phyloP scores from a whole-genome alignment of 2,329 filamentous ascomycete genomes.

The Periglandula ipomoeae region DNA sequence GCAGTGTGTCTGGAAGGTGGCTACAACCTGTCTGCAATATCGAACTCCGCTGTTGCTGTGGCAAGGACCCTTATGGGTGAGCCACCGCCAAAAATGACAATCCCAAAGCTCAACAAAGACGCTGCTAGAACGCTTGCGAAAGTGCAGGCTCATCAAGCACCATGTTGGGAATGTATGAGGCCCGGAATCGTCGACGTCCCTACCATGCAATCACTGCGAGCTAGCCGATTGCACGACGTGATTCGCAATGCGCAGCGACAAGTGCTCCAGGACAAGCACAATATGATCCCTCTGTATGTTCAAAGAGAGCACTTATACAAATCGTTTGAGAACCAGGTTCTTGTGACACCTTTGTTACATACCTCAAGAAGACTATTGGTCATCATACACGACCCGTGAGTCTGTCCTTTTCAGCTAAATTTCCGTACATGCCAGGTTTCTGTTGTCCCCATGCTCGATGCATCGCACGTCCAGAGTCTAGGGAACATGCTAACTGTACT shows the following conservation, averaged over 20 bases:
- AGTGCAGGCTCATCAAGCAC: conserved; percentile 52
- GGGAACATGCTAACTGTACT: neutral
- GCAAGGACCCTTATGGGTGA: conserved; percentile 93
- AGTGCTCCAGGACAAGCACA: conserved; percentile 59
- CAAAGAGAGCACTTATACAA: conserved; percentile 63
- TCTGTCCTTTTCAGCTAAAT: no score
- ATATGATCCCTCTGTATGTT: conserved; percentile 74
- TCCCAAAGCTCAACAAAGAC: conserved; percentile 48
- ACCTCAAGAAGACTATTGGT: conserved; percentile 62
- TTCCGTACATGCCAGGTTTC: no score
- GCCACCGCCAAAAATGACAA: conserved; percentile 57
- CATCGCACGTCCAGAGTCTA: no score
- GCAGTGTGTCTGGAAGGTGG: conserved; percentile 92
- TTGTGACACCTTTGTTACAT: conserved; percentile 67
- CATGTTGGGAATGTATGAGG: conserved; percentile 84
- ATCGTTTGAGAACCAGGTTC: conserved; percentile 77
- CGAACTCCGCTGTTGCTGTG: conserved; percentile 83
- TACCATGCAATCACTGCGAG: conserved; percentile 41
- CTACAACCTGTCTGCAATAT: conserved; percentile 90
- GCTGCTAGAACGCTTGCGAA: conserved; percentile 47
- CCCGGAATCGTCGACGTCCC: conserved; percentile 51
- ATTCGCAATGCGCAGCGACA: conserved; percentile 70
- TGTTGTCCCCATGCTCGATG: no score
- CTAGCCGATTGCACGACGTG: conserved; percentile 66
- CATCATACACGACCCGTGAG: conserved; percentile 85